phyloP scores from a whole-genome alignment of 2,329 filamentous ascomycete species.

The Helminthosporium solani region DNA sequence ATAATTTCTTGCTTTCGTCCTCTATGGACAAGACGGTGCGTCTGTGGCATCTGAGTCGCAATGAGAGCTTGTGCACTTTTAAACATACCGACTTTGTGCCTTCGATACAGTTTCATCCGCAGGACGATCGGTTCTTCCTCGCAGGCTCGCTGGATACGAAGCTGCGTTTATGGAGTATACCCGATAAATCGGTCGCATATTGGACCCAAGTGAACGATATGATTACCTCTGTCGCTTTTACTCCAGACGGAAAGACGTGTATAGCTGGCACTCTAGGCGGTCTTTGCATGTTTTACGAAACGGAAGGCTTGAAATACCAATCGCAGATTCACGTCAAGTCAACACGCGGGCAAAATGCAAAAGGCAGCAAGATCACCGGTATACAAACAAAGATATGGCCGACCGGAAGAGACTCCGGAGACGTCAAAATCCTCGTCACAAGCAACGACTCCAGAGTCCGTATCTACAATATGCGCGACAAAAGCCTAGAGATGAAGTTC shows the following conservation, averaged over 20 bases:
- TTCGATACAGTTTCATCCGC: constrained; percentile 90
- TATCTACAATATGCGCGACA: constrained; percentile 84
- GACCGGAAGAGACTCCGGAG: constrained; percentile 58
- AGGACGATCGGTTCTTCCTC: constrained; percentile 93
- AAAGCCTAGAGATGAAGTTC: constrained; percentile 83
- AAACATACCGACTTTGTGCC: constrained; percentile 95
- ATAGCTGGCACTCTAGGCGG: constrained; percentile 88
- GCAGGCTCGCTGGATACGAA: constrained; percentile 89
- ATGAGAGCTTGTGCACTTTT: constrained; percentile 89
- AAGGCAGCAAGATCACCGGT: constrained; percentile 95
- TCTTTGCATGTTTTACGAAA: constrained; percentile 87
- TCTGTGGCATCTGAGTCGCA: constrained; percentile 84
- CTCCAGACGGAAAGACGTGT: constrained; percentile 83
- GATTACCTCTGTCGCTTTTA: constrained; percentile 91
- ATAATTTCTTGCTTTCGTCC: constrained; percentile 92
- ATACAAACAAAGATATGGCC: constrained; percentile 73
- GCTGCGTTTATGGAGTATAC: constrained; percentile 91
- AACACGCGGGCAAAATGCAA: constrained; percentile 86
- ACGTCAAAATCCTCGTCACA: constrained; percentile 82
- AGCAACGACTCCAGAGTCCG: constrained; percentile 93
- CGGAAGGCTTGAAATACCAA: constrained; percentile 79
- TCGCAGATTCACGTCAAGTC: constrained; percentile 93
- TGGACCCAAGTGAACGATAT: constrained; percentile 76
- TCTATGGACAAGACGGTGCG: constrained; percentile 98
- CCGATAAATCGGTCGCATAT: constrained; percentile 89